Conservation (phyloP, 495 filamentous ascomycete genomes). For the Aspergillus homomorphus region DNA sequence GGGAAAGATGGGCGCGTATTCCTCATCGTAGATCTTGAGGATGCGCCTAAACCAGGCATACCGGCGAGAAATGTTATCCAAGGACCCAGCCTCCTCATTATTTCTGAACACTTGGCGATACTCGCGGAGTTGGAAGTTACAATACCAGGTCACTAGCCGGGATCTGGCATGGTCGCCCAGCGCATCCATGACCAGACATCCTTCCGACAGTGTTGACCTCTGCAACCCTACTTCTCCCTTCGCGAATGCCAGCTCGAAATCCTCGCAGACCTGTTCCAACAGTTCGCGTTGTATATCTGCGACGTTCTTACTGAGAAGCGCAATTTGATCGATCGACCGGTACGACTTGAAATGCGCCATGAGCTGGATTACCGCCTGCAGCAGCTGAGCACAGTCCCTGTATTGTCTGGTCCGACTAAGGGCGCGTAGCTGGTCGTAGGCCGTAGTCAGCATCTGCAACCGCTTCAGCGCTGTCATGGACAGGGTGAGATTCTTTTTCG, state of each 20-base stretch:
- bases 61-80: slow-evolving; percentile 93
- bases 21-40: slow-evolving; percentile 93
- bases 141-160: slow-evolving; percentile 90
- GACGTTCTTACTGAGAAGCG: slow-evolving; percentile 86
- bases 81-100: slow-evolving; percentile 92
- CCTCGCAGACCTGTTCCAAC: slow-evolving; percentile 94
- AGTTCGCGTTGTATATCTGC: slow-evolving; percentile 92
- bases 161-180: slow-evolving; percentile 84
- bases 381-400: slow-evolving; percentile 88
- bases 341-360: slow-evolving; percentile 99
- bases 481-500: slow-evolving; percentile 91
- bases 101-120: slow-evolving; percentile 94
- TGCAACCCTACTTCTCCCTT: slow-evolving; percentile 76
- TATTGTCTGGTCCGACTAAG: slow-evolving; percentile 87
- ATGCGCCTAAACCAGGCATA: slow-evolving; percentile 97
- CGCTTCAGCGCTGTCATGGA: slow-evolving; percentile 98
- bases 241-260: slow-evolving; percentile 93
- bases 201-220: slow-evolving; percentile 73
- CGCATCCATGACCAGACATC: slow-evolving; percentile 92
- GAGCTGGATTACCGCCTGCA: slow-evolving; percentile 94
- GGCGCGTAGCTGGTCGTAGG: slow-evolving; percentile 90
- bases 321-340: slow-evolving; percentile 96
- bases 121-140: slow-evolving; percentile 93
- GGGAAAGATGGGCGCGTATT: slow-evolving; percentile 88
- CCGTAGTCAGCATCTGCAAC: slow-evolving; percentile 97